Conservation (phyloP, 257 asterid genomes). For the Striga asiatica region DNA sequence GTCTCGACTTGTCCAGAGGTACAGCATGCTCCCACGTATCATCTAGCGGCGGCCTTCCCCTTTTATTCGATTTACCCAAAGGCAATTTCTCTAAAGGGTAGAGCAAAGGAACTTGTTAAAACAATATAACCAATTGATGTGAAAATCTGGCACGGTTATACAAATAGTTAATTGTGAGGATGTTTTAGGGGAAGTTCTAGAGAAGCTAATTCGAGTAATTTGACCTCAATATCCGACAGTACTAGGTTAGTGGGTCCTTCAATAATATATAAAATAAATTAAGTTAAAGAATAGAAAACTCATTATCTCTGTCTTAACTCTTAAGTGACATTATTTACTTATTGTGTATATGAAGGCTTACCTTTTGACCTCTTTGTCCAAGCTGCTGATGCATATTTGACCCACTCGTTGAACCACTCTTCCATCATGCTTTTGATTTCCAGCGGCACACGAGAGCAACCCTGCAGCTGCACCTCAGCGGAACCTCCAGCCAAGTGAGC, state of each 20-base stretch:
- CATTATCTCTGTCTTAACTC: too few relatives aligned
- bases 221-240: too few relatives aligned
- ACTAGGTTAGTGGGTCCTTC: too few relatives aligned
- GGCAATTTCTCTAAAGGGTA: conserved; percentile 6
- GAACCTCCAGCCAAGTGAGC: conserved; percentile 49
- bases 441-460: conserved; percentile 37
- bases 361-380: conserved; percentile 28
- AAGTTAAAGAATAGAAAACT: too few relatives aligned
- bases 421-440: conserved; percentile 34
- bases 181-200: too few relatives aligned
- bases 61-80: conserved; percentile 18
- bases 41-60: conserved; percentile 30
- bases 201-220: too few relatives aligned
- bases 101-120: not conserved
- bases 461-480: conserved; percentile 28
- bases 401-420: conserved; percentile 36
- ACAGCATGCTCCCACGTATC: conserved; percentile 40
- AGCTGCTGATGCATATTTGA: conserved; percentile 24
- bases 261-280: too few relatives aligned
- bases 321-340: too few relatives aligned
- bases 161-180: too few relatives aligned
- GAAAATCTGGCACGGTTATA: not conserved
- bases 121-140: not conserved
- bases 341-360: conserved; percentile 12
- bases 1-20: conserved; percentile 29